A percentile compares a stretch with the other conserved stretches of the same genome.
Evolutionary conservation across 2,329 filamentous ascomycete genomes (phyloP).

Genomic region (Beauveria sp.): DNA sequence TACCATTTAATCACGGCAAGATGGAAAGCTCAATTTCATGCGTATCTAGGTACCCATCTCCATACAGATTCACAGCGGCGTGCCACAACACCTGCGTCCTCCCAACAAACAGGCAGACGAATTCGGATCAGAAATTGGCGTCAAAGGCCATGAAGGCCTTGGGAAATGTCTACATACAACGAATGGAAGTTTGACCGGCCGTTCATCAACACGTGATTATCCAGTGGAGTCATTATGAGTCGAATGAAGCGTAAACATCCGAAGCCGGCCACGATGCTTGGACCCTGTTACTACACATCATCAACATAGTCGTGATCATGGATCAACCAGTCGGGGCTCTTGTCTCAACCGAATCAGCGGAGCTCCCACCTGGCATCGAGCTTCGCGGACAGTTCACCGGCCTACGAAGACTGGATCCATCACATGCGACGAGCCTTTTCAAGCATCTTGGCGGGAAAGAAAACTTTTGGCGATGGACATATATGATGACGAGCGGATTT

Average conservation of each 20-base stretch:
- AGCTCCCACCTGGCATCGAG: slow-evolving; percentile 2
- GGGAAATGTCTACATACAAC: neutral
- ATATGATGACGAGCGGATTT: slow-evolving; percentile 23
- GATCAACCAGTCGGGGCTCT: neutral
- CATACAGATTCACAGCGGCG: no score
- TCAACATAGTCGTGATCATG: neutral
- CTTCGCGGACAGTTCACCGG: slow-evolving; percentile 25
- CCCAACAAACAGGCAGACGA: neutral
- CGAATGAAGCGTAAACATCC: neutral
- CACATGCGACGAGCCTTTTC: slow-evolving; percentile 23
- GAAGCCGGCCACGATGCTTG: neutral
- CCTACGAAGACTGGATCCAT: slow-evolving; percentile 20
- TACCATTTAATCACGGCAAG: no score
- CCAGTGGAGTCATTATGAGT: slow-evolving; percentile 9
- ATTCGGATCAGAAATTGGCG: no score
- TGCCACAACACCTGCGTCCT: no score
- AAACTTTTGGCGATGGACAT: slow-evolving; percentile 27
- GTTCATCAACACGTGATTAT: neutral
- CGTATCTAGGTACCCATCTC: no score
- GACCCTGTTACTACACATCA: neutral
- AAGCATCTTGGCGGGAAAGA: slow-evolving; percentile 24
- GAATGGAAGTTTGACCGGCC: neutral
- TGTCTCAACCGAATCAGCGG: neutral
- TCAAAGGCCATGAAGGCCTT: no score
- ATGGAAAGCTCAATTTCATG: no score